These are phyloP conservation scores for Hydnomerulius pinastri DNA, from an alignment of 768 basidiomycete genomes.

Conservation along the genomic window DNA sequence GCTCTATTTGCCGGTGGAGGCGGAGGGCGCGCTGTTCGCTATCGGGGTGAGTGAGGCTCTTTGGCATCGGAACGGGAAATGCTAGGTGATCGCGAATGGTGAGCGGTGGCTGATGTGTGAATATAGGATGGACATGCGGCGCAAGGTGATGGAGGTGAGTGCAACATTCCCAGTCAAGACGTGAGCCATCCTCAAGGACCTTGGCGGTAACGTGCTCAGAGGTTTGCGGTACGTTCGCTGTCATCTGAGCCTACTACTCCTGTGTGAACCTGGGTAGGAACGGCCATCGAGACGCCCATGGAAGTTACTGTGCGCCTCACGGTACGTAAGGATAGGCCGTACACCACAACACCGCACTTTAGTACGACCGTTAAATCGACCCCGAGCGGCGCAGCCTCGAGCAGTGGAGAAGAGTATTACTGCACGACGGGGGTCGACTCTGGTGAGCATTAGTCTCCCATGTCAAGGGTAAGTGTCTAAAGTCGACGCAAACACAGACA, in stretches of 20 bases:
- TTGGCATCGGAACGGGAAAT: not conserved
- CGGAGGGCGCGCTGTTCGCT: conserved; percentile 60
- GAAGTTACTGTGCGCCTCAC: conserved; percentile 55
- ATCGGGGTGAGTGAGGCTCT: conserved; percentile 48
- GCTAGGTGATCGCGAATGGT: too few species aligned
- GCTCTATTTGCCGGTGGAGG: conserved; percentile 58
- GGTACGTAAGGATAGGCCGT: conserved; percentile 55
- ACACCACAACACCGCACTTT: conserved; percentile 62
- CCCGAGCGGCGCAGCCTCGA: conserved; percentile 5
- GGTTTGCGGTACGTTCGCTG: conserved; percentile 51
- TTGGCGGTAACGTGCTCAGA: conserved; percentile 35
- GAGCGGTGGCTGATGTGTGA: not conserved
- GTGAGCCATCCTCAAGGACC: not conserved
- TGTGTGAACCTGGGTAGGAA: conserved; percentile 37
- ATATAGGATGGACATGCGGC: conserved; percentile 66
- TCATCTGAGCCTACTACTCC: not conserved
- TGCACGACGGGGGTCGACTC: conserved; percentile 59
- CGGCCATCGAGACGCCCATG: conserved; percentile 67
- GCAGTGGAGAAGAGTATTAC: conserved; percentile 46
- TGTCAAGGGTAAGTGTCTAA: not conserved
- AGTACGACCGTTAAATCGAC: conserved; percentile 29
- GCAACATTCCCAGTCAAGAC: not conserved
- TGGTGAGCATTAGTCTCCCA: conserved; percentile 24
- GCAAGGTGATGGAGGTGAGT: conserved; percentile 65
- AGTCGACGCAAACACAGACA: conserved; percentile 31